Conservation (phyloP, 352 stramenopile genomes). For the Phytophthora pisi region DNA sequence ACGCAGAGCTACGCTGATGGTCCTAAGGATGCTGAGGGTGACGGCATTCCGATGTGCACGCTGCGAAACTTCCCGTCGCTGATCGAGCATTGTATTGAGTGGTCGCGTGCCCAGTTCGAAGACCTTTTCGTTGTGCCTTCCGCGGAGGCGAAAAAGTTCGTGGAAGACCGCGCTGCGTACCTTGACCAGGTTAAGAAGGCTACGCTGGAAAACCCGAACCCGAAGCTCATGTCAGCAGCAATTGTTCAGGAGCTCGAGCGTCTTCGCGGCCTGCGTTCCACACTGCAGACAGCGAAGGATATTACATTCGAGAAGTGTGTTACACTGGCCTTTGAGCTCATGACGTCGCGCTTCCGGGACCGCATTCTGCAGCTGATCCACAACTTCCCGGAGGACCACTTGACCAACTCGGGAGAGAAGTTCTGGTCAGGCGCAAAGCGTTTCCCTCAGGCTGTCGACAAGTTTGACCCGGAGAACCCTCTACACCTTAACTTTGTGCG, state of each 20-base stretch:
- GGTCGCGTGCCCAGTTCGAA: conserved; percentile 92
- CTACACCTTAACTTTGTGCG: conserved; percentile 84
- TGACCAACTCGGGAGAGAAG: conserved; percentile 82
- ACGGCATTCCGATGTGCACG: conserved; percentile 99
- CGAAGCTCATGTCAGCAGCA: conserved; percentile 64
- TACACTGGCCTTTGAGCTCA: conserved; percentile 68
- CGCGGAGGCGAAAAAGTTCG: conserved; percentile 88
- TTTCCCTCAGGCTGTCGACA: conserved; percentile 70
- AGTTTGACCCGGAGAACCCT: conserved; percentile 66
- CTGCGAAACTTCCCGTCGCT: conserved; percentile 99
- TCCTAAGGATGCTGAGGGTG: conserved; percentile 97
- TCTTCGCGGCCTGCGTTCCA: conserved; percentile 56
- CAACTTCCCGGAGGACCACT: conserved; percentile 85
- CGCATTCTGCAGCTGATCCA: conserved; percentile 88
- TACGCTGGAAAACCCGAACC: conserved; percentile 80
- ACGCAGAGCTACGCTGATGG: conserved; percentile 95
- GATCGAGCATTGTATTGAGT: conserved; percentile 99
- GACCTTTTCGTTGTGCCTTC: conserved; percentile 85
- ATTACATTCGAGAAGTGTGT: conserved; percentile 81
- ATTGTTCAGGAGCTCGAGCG: conserved; percentile 82
- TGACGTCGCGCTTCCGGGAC: conserved; percentile 88
- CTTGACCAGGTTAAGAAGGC: conserved; percentile 69
- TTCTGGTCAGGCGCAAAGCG: conserved; percentile 89
- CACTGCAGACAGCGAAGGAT: conserved; percentile 53
- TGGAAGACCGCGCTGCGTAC: conserved; percentile 73